Base-by-base conservation (phyloP, 768 basidiomycete species). In the Macrolepiota albuminosa region DNA sequence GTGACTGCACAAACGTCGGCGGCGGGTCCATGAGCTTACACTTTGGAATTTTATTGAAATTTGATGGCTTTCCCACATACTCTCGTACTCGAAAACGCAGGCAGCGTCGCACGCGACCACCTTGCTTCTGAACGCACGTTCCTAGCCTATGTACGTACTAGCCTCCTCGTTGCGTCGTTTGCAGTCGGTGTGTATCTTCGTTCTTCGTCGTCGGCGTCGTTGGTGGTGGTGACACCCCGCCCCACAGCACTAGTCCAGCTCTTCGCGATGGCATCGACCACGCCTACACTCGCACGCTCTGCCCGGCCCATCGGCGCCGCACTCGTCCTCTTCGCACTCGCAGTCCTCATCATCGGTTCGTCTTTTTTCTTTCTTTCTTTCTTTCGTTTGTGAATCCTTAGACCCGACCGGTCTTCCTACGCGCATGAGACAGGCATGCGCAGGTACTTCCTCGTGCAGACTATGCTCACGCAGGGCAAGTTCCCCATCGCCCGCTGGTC, bases 81-180 rank as follows among this genome's bases (percentile, higher is more conserved):
- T 0, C 65, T 71, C 4, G 40, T 66, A 1, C 71, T 87, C 36
- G 78, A 84, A 66, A 87, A 87, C 67, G 77, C 77, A 24, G 85
- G 85, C 9, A 85, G 81, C 62, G 83, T 84, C 2, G 85, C 85
- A 8, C 77, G 85, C 10, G 85, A 87, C 63, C 85, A 87, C 64
- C 73, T 87, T 0, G 85, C 85, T 2, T 82, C 79, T 16, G 85
- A 87, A 64, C 73, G 85, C 50, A 86, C 85, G 2, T 86, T 84
- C 64, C 71, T 87, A 40, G 84, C 85, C 13, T 87, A 86, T 63
- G 73, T 84, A 52, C 76, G 85, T n/a, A 87, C 85, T 2, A 85
- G 84, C 65, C 73, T 87, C 50, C 79, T 83, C 1, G 75, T 85
- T 40, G 81, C 84, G 3, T 79, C 83, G 2, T 74, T 83, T 5